These are phyloP conservation scores for Claviceps lovelessii DNA, from an alignment of 2,329 filamentous ascomycete species.

Conservation along the genomic window DNA sequence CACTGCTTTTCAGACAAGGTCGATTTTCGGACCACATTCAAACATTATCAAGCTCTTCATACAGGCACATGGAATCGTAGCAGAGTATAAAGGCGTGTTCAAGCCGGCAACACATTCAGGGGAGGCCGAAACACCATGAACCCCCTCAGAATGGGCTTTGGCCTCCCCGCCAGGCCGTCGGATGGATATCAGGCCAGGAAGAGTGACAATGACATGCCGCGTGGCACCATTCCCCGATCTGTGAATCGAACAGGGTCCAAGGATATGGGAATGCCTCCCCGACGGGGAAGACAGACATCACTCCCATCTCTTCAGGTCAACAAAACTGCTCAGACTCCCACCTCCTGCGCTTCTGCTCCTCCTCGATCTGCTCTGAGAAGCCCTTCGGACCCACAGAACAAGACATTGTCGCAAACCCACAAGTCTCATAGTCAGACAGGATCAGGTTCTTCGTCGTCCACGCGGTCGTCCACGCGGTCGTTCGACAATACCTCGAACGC, in stretches of 20 bases:
- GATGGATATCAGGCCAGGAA: constrained; percentile 20
- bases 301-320: constrained; percentile 9
- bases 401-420: constrained; percentile 18
- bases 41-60: not conserved
- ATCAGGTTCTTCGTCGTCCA: constrained; percentile 21
- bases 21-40: not conserved
- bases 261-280: constrained; percentile 8
- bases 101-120: constrained; percentile 6
- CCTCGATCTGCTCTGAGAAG: constrained; percentile 12
- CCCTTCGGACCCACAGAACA: constrained; percentile 26
- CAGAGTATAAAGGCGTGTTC: constrained; percentile 9
- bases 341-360: constrained; percentile 12
- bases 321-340: constrained; percentile 12
- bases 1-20: not conserved
- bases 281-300: constrained; percentile 8
- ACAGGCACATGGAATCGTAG: not conserved
- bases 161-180: constrained; percentile 25
- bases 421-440: constrained; percentile 17
- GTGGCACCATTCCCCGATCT: constrained; percentile 12
- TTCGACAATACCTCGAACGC: constrained; percentile 23
- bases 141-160: constrained; percentile 26
- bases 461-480: constrained; percentile 20
- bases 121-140: constrained; percentile 26
- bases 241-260: constrained; percentile 11
- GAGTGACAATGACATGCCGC: constrained; percentile 10